Percentiles rank a stretch among this genome's conserved stretches.
Conservation (phyloP, 805 yeast genomes). For the Candida yuanshanica region DNA sequence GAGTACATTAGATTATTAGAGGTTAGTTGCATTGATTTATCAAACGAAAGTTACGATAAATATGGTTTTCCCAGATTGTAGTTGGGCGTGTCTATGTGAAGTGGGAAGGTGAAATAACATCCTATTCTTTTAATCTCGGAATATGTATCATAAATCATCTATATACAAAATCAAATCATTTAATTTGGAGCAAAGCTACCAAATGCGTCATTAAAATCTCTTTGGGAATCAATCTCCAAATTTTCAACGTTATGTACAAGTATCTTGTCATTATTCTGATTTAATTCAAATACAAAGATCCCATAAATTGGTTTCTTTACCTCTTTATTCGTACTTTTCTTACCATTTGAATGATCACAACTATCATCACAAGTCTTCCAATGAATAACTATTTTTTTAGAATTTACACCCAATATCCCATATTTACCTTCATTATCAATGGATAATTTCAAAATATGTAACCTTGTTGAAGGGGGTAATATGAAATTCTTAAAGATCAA, state of each 20-base stretch:
- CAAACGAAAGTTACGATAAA: not conserved
- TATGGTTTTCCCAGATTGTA: not conserved
- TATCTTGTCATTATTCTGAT: slow-evolving; percentile 45
- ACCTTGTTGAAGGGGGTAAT: slow-evolving; percentile 41
- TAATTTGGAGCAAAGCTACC: slow-evolving; percentile 4
- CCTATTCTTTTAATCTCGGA: too few species aligned
- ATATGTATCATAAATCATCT: too few species aligned
- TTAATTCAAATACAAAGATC: slow-evolving; percentile 60
- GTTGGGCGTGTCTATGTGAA: not conserved
- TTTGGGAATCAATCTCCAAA: slow-evolving; percentile 40
- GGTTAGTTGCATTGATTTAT: too few species aligned
- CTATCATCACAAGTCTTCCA: slow-evolving; percentile 55
- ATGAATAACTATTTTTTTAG: slow-evolving; percentile 46
- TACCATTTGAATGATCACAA: slow-evolving; percentile 37
- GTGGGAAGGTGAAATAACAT: not conserved
- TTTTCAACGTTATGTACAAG: slow-evolving; percentile 63
- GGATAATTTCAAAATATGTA: slow-evolving; percentile 38
- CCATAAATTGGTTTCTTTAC: slow-evolving; percentile 33
- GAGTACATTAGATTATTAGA: not conserved
- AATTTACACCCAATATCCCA: slow-evolving; percentile 9
- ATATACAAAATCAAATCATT: slow-evolving; percentile 3
- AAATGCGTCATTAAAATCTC: slow-evolving; percentile 7
- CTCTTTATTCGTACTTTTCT: not conserved
- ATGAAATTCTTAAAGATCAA: slow-evolving; percentile 48
- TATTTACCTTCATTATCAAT: slow-evolving; percentile 7